Conservation (phyloP, 1,284 basidiomycete species). For the Phaffia rhodozyma region DNA sequence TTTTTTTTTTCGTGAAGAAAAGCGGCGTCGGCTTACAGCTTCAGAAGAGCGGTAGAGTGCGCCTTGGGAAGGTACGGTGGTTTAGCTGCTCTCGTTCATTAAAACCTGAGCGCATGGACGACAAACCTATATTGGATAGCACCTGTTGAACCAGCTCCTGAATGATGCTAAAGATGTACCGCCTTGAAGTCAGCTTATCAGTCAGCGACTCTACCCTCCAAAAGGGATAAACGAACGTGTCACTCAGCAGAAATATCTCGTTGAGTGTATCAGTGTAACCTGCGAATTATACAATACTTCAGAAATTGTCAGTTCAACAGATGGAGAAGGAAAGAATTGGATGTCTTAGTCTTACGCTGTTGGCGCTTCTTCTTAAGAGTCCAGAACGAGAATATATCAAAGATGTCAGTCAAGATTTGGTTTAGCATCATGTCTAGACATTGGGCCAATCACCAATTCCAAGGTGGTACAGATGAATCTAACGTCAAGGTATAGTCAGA, state of each 20-base stretch:
- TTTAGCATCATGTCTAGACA: neutral
- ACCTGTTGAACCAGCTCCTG: constrained; percentile 55
- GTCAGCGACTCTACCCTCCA: neutral
- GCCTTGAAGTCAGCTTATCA: neutral
- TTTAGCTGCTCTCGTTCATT: neutral
- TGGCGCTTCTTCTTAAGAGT: constrained; percentile 27
- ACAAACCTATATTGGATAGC: constrained; percentile 46
- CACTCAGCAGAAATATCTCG: constrained; percentile 67
- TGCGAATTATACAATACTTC: too few species aligned
- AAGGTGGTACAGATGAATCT: constrained; percentile 53
- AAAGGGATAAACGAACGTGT: constrained; percentile 41
- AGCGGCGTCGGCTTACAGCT: constrained; percentile 45
- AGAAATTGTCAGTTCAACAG: too few species aligned
- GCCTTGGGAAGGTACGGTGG: constrained; percentile 25
- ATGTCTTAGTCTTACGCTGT: neutral
- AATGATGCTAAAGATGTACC: constrained; percentile 47
- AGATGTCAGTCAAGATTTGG: constrained; percentile 25
- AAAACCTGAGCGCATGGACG: neutral
- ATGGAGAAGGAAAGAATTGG: too few species aligned
- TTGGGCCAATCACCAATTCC: constrained; percentile 49
- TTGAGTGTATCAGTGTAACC: constrained; percentile 50
- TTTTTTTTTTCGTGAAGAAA: neutral
- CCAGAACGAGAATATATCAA: constrained; percentile 20
- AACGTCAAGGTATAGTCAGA: constrained; percentile 3
- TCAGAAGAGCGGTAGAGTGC: constrained; percentile 77